Base-by-base conservation (phyloP, 441 rosid species). In the Arabidopsis hybrid region DNA sequence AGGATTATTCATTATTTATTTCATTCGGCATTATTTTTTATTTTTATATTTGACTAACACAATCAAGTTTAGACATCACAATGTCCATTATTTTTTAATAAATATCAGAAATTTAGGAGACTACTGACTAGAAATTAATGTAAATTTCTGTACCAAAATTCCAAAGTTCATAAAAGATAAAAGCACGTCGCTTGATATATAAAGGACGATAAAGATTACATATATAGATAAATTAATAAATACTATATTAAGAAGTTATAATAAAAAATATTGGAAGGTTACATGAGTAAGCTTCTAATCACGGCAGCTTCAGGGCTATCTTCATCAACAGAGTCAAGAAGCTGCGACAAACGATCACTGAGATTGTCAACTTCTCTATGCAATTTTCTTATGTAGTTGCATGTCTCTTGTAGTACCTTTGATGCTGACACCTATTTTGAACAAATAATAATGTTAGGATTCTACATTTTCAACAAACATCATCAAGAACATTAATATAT, bases 351-450 rank as follows among this genome's bases (percentile, higher is more conserved):
- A 58, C 94, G 80, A 73, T 86, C 96, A 65, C 97, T 90, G 36
- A 92, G 89, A 79, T 86, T 88, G 61, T 88, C 97, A 17, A 90
- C 90, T 60, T 91, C 97, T 79, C 85, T 81, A 60, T 91, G 90
- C 79, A 91, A 83, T 74, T 69, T 89, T 75, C 87, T 85, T 17
- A 91, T 89, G 77, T 89, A 90, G 87, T 81, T 88, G 84, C 97
- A 91, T 13, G 95, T 91, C 79, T 91, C 93, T 32, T 89, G 93
- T 32, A 91, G 69, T 32, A 88, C 93, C 73, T 82, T 87, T 2
- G 90, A 83, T 0, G 97, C 91, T 39, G 94, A 85, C 29, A 80
- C 97, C 97, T 92, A 45, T 43, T 69, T 62, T 31, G 2, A 62
- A 1, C 52, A 62, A 45, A 13, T 8, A 8, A 11, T 16, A 4